Conservation (phyloP, 176 grass and related monocot genomes). For the Chrysopogon serrulatus region DNA sequence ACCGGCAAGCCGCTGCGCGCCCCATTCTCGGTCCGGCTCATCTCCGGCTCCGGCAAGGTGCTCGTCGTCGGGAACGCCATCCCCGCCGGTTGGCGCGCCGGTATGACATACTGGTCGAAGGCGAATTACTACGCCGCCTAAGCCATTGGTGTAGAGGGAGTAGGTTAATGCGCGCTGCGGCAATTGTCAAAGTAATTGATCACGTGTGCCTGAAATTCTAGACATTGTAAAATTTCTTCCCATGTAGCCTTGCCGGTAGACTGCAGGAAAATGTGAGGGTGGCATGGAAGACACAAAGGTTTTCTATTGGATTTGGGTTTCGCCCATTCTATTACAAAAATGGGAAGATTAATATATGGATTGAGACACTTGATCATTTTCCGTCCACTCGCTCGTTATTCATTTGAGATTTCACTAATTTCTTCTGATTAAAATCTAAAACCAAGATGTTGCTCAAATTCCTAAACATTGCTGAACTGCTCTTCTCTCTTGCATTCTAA, state of each 20-base stretch:
- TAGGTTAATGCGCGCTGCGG: background rate
- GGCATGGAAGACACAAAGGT: too few species aligned
- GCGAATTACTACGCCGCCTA: conserved; percentile 33
- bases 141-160: background rate
- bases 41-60: conserved; percentile 32
- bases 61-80: conserved; percentile 41
- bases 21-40: conserved; percentile 49
- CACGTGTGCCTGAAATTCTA: background rate
- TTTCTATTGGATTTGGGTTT: too few species aligned
- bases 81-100: conserved; percentile 39
- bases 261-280: too few species aligned
- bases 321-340: too few species aligned
- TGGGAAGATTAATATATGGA: too few species aligned
- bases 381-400: too few species aligned
- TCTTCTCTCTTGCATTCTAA: too few species aligned
- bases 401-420: too few species aligned
- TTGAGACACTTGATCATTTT: too few species aligned
- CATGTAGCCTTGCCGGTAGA: background rate
- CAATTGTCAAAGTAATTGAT: background rate
- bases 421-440: too few species aligned
- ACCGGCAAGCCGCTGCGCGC: conserved; percentile 32
- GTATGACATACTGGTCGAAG: conserved; percentile 17
- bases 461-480: too few species aligned
- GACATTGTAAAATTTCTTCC: background rate
- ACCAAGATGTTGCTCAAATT: too few species aligned